Evolutionary conservation across 2,329 filamentous ascomycete species (phyloP).

Genomic region (Penicillium sp.): DNA sequence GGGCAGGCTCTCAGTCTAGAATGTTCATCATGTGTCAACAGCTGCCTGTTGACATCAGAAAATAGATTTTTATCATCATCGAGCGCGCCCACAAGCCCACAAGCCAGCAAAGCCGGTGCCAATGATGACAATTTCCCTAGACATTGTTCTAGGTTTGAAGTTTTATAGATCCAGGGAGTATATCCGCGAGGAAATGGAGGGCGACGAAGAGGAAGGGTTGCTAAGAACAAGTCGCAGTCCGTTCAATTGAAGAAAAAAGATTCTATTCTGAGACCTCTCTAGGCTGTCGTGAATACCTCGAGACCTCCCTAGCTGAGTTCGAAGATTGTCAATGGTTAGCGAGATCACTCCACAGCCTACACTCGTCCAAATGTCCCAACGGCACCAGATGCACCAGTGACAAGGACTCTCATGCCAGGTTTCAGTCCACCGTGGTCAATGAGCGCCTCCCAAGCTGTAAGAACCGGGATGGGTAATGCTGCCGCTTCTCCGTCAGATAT

Average conservation of each 20-base stretch:
- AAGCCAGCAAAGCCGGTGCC: slow-evolving; percentile 38
- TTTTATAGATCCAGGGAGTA: neutral
- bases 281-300: too few species aligned
- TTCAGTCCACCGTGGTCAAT: neutral
- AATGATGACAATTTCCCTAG: slow-evolving; percentile 22
- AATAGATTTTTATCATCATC: too few species aligned
- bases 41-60: too few species aligned
- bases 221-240: neutral
- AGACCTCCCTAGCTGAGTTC: too few species aligned
- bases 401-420: neutral
- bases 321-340: too few species aligned
- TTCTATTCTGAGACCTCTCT: too few species aligned
- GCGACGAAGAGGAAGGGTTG: neutral
- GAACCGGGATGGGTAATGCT: neutral
- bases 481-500: neutral
- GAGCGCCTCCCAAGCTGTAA: neutral
- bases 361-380: neutral
- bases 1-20: too few species aligned
- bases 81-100: slow-evolving; percentile 14
- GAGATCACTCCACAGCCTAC: too few species aligned
- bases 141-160: neutral
- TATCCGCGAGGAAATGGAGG: neutral
- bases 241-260: too few species aligned
- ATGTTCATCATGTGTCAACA: too few species aligned
- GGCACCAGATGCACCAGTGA: neutral